Conservation (phyloP, 768 basidiomycete genomes). For the Suillus alpinus region DNA sequence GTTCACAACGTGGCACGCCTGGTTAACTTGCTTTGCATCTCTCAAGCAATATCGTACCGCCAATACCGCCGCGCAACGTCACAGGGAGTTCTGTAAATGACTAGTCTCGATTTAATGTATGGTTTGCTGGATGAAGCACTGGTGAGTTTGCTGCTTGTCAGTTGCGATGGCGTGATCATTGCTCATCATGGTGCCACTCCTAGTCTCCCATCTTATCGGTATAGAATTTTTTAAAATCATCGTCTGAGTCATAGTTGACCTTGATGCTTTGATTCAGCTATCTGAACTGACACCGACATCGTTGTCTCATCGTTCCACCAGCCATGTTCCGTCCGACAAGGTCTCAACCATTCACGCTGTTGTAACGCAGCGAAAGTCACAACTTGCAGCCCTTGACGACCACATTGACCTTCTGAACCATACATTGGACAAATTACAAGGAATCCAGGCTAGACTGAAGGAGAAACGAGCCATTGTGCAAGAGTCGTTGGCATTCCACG, state of each 20-base stretch:
- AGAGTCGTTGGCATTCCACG: constrained; percentile 22
- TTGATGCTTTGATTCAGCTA: constrained; percentile 3
- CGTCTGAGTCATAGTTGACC: background rate
- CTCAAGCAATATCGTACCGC: background rate
- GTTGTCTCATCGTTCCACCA: constrained; percentile 11
- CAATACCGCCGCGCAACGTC: background rate
- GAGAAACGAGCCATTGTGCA: constrained; percentile 14
- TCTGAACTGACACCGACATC: constrained; percentile 18
- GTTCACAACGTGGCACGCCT: background rate
- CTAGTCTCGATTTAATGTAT: constrained; percentile 11
- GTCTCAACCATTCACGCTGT: constrained; percentile 14
- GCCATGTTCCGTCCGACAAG: constrained; percentile 17
- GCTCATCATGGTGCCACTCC: constrained; percentile 20
- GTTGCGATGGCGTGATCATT: constrained; percentile 31
- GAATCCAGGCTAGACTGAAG: constrained; percentile 18
- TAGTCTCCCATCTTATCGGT: constrained; percentile 18
- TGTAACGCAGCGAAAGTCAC: constrained; percentile 17
- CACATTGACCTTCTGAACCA: constrained; percentile 18
- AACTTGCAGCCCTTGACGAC: constrained; percentile 17
- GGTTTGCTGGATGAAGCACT: constrained; percentile 19
- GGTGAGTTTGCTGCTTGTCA: constrained; percentile 15
- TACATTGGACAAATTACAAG: constrained; percentile 18
- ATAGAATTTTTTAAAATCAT: constrained; percentile 1
- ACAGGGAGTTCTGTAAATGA: background rate
- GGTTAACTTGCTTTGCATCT: background rate